Percentiles rank a stretch among this genome's conserved stretches.
phyloP scores from a whole-genome alignment of 306 rosid genomes.

The Inga leiocalycina region DNA sequence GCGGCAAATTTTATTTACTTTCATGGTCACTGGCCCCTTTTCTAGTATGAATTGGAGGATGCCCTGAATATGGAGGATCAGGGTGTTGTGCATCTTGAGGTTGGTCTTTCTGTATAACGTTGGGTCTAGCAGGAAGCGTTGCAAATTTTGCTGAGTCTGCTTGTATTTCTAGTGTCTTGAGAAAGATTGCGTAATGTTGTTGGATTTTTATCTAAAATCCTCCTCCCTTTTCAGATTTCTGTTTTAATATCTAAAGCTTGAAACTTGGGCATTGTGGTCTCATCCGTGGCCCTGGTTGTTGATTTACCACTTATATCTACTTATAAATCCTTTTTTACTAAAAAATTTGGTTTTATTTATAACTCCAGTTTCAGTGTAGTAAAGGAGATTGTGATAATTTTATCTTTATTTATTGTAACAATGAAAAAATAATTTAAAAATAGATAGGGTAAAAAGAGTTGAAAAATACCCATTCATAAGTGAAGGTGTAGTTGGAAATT shows the following conservation, averaged over 20 bases:
- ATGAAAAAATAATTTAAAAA: no score
- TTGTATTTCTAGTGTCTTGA: conserved; percentile 35
- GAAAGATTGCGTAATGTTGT: conserved; percentile 35
- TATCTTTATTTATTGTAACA: no score
- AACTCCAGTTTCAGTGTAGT: no score
- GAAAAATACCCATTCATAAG: no score
- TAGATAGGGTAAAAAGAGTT: no score
- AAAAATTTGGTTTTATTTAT: no score
- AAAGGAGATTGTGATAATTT: no score
- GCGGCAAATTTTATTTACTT: conserved; percentile 27
- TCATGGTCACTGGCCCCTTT: conserved; percentile 29
- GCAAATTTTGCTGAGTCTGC: conserved; percentile 45
- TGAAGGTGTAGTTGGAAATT: no score
- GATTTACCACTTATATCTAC: background rate
- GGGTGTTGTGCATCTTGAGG: conserved; percentile 26
- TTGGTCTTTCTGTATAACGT: conserved; percentile 25
- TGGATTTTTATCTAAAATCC: conserved; percentile 28
- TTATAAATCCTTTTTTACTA: no score
- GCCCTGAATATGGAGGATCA: conserved; percentile 28
- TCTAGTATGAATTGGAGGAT: conserved; percentile 32
- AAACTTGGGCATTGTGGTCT: background rate
- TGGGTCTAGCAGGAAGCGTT: conserved; percentile 36
- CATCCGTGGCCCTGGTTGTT: background rate
- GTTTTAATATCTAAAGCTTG: conserved; percentile 18
- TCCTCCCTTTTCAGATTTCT: conserved; percentile 18